A percentile compares a stretch with the other conserved stretches of the same genome.
phyloP scores from a whole-genome alignment of 306 rosid genomes.

The Rosa multiflora region DNA sequence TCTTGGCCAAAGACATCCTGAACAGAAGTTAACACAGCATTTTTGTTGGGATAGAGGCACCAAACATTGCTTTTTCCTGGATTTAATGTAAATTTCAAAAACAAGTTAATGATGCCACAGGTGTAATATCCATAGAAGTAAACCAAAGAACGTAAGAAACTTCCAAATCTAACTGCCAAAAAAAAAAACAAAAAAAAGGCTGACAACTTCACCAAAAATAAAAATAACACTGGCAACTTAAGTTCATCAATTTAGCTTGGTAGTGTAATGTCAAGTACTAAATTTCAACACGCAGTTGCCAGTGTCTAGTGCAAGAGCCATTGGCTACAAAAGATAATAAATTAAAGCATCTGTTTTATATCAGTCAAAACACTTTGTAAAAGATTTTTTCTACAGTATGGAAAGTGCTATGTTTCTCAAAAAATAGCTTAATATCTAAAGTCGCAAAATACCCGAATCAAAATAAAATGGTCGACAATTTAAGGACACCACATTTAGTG shows the following conservation, averaged over 20 bases:
- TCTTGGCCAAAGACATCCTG: slow-evolving; percentile 63
- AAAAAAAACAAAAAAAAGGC: not conserved
- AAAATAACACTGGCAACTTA: not conserved
- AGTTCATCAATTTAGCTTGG: not conserved
- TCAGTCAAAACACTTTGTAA: not conserved
- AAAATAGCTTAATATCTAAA: slow-evolving; percentile 5
- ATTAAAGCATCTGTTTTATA: not conserved
- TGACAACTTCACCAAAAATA: not conserved
- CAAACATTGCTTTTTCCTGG: slow-evolving; percentile 74
- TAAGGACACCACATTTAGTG: not conserved
- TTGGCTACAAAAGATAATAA: not conserved
- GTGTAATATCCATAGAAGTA: slow-evolving; percentile 9
- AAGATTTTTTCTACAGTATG: not conserved
- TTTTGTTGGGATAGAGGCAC: slow-evolving; percentile 96
- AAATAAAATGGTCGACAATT: not conserved
- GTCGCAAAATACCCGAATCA: not conserved
- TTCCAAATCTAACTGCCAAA: slow-evolving; percentile 8
- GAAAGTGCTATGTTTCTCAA: slow-evolving; percentile 3
- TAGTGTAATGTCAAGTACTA: slow-evolving; percentile 11
- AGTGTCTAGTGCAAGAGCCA: slow-evolving; percentile 10
- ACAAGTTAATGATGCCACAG: slow-evolving; percentile 18
- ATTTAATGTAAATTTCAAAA: slow-evolving; percentile 17
- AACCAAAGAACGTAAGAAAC: not conserved
- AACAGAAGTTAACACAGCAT: slow-evolving; percentile 52
- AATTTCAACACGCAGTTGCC: slow-evolving; percentile 17